These are phyloP conservation scores for Neurospora sp. DNA, from an alignment of 495 filamentous ascomycete species.

Conservation along the genomic window DNA sequence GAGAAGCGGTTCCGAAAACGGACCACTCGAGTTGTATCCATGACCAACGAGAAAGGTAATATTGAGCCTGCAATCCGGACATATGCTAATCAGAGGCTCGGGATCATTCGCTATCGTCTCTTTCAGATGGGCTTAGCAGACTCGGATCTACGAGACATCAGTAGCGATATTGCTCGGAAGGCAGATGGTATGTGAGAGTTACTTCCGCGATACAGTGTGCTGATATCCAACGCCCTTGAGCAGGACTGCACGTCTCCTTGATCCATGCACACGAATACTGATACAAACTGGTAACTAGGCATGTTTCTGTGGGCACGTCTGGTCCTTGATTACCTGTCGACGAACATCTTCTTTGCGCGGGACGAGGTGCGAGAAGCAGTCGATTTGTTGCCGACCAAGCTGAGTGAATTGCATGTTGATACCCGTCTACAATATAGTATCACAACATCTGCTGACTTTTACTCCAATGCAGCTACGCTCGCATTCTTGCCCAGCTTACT, in stretches of 20 bases:
- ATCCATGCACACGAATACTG: not conserved
- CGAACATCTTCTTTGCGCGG: conserved; percentile 17
- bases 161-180: conserved; percentile 6
- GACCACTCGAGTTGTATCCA: conserved; percentile 7
- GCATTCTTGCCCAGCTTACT: conserved; percentile 14
- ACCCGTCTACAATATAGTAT: not conserved
- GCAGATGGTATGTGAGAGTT: conserved; percentile 14
- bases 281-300: conserved; percentile 10
- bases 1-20: conserved; percentile 3
- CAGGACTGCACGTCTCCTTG: not conserved
- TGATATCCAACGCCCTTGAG: not conserved
- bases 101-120: conserved; percentile 6
- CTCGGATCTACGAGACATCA: conserved; percentile 7
- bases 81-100: conserved; percentile 13
- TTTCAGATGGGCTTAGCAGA: conserved; percentile 9
- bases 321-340: conserved; percentile 20
- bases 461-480: conserved; percentile 12
- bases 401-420: conserved; percentile 18
- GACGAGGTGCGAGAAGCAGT: conserved; percentile 15
- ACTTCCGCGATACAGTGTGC: not conserved
- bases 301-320: conserved; percentile 28
- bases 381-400: conserved; percentile 13
- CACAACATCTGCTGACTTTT: not conserved
- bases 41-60: conserved; percentile 18
- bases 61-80: conserved; percentile 11